These are phyloP conservation scores for Pleurozium schreberi DNA, from an alignment of 225 moss, liverwort and hornwort genomes.

Conservation along the genomic window DNA sequence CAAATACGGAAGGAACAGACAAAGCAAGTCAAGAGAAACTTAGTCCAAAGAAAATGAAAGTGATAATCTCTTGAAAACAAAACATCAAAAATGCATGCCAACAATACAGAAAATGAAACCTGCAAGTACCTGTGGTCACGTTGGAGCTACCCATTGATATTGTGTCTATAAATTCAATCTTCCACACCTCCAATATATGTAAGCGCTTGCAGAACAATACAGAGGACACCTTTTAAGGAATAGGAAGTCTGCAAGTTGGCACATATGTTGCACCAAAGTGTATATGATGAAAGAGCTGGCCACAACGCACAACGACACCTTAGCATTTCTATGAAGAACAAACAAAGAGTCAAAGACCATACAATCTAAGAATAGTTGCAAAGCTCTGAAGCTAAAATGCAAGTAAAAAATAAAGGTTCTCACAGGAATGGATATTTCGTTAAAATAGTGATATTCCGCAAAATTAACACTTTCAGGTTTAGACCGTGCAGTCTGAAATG, in stretches of 20 bases:
- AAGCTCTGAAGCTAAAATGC: not conserved
- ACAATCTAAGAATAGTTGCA: too few species aligned
- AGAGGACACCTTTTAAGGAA: not conserved
- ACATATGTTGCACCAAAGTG: not conserved
- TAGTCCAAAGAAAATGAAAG: too few species aligned
- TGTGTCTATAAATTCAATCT: not conserved
- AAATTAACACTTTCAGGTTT: too few species aligned
- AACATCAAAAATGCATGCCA: too few species aligned
- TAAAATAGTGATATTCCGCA: too few species aligned
- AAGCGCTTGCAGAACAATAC: not conserved
- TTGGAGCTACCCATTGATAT: not conserved
- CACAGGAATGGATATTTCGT: too few species aligned
- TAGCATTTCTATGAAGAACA: not conserved
- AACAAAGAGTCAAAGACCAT: accelerated
- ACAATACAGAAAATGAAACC: not conserved
- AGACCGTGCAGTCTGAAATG: too few species aligned
- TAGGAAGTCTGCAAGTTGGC: not conserved
- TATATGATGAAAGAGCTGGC: not conserved
- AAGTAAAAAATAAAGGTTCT: not conserved
- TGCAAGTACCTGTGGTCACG: not conserved
- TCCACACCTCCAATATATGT: not conserved
- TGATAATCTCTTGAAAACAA: too few species aligned
- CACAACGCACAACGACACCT: accelerated
- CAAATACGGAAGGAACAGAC: too few species aligned
- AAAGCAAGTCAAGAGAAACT: too few species aligned